phyloP scores from a whole-genome alignment of 768 basidiomycete species.

The Hypsizygus marmoreus region DNA sequence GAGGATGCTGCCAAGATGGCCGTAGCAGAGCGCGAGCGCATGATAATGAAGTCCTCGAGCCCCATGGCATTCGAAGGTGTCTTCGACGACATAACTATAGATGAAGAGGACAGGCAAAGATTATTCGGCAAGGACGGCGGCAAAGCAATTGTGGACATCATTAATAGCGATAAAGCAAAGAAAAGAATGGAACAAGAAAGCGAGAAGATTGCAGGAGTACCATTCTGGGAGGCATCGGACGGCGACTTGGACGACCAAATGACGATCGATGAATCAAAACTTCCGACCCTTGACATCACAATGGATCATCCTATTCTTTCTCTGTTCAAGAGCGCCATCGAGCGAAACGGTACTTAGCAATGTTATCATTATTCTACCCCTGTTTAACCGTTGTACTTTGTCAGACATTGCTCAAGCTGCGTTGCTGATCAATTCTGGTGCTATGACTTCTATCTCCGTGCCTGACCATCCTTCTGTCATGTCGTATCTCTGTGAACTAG shows the following conservation, averaged over 20 bases:
- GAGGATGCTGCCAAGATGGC: slow-evolving; percentile 43
- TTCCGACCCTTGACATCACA: slow-evolving; percentile 15
- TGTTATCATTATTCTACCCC: neutral
- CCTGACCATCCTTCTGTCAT: slow-evolving; percentile 31
- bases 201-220: slow-evolving; percentile 28
- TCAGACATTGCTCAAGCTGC: slow-evolving; percentile 42
- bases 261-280: slow-evolving; percentile 12
- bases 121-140: slow-evolving; percentile 43
- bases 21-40: slow-evolving; percentile 26
- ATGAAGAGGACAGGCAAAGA: slow-evolving; percentile 34
- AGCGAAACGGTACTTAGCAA: slow-evolving; percentile 33
- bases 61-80: slow-evolving; percentile 14
- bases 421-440: slow-evolving; percentile 43
- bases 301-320: slow-evolving; percentile 22
- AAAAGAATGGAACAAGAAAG: slow-evolving; percentile 23
- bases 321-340: slow-evolving; percentile 32
- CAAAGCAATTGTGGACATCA: slow-evolving; percentile 45
- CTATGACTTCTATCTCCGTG: slow-evolving; percentile 35
- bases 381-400: slow-evolving; percentile 6
- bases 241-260: slow-evolving; percentile 13
- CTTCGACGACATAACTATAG: slow-evolving; percentile 25
- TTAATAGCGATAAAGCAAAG: slow-evolving; percentile 40
- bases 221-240: slow-evolving; percentile 27
- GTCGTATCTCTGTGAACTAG: slow-evolving; percentile 43
- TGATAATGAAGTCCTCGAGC: slow-evolving; percentile 20